These are phyloP conservation scores for Phytophthora niederhauseri DNA, from an alignment of 352 stramenopile genomes.

Conservation along the genomic window DNA sequence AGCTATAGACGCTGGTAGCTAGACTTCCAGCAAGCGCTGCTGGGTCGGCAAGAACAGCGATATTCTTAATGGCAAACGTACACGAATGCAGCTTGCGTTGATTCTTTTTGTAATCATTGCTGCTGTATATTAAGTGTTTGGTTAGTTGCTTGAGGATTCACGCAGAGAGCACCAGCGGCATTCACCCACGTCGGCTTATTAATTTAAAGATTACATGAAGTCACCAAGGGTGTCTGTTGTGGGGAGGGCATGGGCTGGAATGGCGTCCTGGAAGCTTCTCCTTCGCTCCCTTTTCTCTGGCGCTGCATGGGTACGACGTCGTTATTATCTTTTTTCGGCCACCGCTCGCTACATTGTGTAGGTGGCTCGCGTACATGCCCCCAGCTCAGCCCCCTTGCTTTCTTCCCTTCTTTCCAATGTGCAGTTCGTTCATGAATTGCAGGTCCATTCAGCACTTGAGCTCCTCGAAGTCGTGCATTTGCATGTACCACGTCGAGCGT, in stretches of 20 bases:
- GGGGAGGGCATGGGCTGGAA: not conserved
- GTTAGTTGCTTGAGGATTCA: conserved; percentile 17
- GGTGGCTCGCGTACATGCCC: conserved; percentile 12
- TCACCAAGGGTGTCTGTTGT: conserved; percentile 15
- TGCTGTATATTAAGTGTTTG: conserved; percentile 16
- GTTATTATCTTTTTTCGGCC: conserved; percentile 14
- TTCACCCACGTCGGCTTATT: conserved; percentile 22
- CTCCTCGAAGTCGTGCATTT: conserved; percentile 79
- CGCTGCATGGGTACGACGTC: conserved; percentile 4
- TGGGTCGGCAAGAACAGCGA: conserved; percentile 18
- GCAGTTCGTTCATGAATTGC: not conserved
- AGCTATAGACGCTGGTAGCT: conserved; percentile 22
- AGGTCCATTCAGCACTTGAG: conserved; percentile 48
- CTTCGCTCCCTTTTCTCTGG: conserved; percentile 17
- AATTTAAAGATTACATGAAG: conserved; percentile 47
- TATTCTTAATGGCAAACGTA: conserved; percentile 11
- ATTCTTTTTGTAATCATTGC: not conserved
- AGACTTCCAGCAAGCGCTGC: conserved; percentile 35
- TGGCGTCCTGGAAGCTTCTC: conserved; percentile 18
- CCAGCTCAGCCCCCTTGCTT: conserved; percentile 1
- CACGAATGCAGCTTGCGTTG: not conserved
- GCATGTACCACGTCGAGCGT: conserved; percentile 83
- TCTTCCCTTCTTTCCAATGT: conserved; percentile 8
- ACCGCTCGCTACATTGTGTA: conserved; percentile 11
- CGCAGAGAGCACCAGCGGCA: not conserved